Percentiles rank a stretch among this genome's conserved stretches.
phyloP scores from a whole-genome alignment of 176 grass and related monocot genomes.

The Calamus simplicifolius region DNA sequence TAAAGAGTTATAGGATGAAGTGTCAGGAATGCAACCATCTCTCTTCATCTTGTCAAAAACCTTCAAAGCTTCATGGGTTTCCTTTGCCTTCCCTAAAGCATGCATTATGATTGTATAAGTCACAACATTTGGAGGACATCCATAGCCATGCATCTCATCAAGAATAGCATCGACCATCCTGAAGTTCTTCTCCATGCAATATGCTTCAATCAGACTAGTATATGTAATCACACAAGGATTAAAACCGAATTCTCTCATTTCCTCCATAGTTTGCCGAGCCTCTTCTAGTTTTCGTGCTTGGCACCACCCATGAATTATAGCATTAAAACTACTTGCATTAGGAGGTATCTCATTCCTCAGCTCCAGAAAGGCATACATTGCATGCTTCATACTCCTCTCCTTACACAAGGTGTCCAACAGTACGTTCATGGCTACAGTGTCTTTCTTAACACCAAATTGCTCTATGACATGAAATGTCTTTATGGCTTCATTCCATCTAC shows the following conservation, averaged over 20 bases:
- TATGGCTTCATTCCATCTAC: slow-evolving; percentile 53
- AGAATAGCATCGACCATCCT: slow-evolving; percentile 33
- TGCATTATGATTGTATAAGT: slow-evolving; percentile 89
- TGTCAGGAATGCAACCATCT: slow-evolving; percentile 46
- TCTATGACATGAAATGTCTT: slow-evolving; percentile 44
- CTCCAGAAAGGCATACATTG: slow-evolving; percentile 49
- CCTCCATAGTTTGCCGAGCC: slow-evolving; percentile 39
- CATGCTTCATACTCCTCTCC: slow-evolving; percentile 76
- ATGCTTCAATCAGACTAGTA: slow-evolving; percentile 74
- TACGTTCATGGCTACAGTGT: slow-evolving; percentile 64
- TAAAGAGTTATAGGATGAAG: slow-evolving; percentile 76
- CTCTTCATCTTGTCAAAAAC: slow-evolving; percentile 49
- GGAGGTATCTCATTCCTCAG: slow-evolving; percentile 37
- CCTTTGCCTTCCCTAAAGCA: slow-evolving; percentile 47
- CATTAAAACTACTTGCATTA: slow-evolving; percentile 62
- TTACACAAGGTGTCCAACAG: slow-evolving; percentile 71
- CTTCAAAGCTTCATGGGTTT: slow-evolving; percentile 59
- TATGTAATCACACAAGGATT: slow-evolving; percentile 65
- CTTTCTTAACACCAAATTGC: slow-evolving; percentile 50
- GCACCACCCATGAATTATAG: slow-evolving; percentile 72
- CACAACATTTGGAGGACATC: slow-evolving; percentile 60
- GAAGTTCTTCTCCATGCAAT: slow-evolving; percentile 69
- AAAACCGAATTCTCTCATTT: slow-evolving; percentile 64
- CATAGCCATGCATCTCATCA: slow-evolving; percentile 31
- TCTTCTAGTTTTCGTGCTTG: slow-evolving; percentile 58